phyloP scores from a whole-genome alignment of 1,284 basidiomycete genomes.

The Tylopilus orsonianus region DNA sequence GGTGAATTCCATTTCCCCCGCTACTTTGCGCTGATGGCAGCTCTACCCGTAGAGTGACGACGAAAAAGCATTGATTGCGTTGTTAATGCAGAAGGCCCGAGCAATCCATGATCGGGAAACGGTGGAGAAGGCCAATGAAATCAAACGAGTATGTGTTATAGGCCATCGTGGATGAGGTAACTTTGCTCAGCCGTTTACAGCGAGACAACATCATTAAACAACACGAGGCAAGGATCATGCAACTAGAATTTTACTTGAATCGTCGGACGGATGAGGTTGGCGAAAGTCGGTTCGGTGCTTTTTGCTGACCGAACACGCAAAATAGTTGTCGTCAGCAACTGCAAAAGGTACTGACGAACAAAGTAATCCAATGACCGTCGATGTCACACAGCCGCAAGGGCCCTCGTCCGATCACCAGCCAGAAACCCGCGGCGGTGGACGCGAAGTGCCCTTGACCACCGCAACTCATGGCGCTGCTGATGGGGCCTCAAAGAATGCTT shows the following conservation, averaged over 20 bases:
- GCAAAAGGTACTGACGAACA: slow-evolving; percentile 18
- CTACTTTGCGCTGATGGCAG: slow-evolving; percentile 10
- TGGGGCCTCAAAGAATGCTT: slow-evolving; percentile 14
- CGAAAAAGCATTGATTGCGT: slow-evolving; percentile 47
- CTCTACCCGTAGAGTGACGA: slow-evolving; percentile 39
- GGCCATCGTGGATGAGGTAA: slow-evolving; percentile 1
- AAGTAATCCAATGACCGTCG: slow-evolving; percentile 12
- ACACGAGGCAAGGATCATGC: slow-evolving; percentile 39
- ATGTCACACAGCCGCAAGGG: slow-evolving; percentile 13
- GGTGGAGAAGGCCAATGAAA: slow-evolving; percentile 51
- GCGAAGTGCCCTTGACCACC: slow-evolving; percentile 11
- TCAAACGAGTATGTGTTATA: slow-evolving; percentile 42
- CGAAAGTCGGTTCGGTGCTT: slow-evolving; percentile 13
- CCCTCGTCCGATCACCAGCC: slow-evolving; percentile 16
- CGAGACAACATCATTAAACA: slow-evolving; percentile 44
- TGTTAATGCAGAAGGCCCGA: slow-evolving; percentile 42
- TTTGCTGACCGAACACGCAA: slow-evolving; percentile 13
- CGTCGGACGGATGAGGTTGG: slow-evolving; percentile 41
- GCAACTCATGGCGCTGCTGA: slow-evolving; percentile 11
- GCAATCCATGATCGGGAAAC: slow-evolving; percentile 48
- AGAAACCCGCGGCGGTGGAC: slow-evolving; percentile 21
- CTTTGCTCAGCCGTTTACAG: slow-evolving; percentile 30
- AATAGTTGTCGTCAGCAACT: slow-evolving; percentile 12
- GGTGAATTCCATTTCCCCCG: slow-evolving; percentile 32
- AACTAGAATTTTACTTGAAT: slow-evolving; percentile 44